A percentile compares a stretch with the other conserved stretches of the same genome.
phyloP scores from a whole-genome alignment of 495 filamentous ascomycete species.

The Trichoderma gamsii region DNA sequence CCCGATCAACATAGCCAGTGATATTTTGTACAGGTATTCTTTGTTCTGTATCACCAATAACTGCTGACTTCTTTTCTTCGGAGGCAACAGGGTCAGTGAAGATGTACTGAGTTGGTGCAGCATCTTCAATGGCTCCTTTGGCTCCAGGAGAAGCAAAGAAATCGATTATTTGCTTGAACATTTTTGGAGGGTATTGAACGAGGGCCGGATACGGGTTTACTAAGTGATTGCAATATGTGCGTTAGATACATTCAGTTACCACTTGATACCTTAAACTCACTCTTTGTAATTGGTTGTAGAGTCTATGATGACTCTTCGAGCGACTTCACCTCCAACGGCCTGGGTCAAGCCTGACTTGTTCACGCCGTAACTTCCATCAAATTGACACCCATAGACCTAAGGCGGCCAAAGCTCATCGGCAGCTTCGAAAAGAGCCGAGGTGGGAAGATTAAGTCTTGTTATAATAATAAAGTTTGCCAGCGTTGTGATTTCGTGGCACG shows the following conservation, averaged over 20 bases:
- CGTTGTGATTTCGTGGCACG: neutral
- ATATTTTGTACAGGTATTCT: neutral
- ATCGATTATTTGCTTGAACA: neutral
- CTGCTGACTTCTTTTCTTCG: neutral
- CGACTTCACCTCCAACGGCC: neutral
- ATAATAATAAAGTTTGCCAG: neutral
- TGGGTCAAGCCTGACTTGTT: neutral
- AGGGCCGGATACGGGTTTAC: neutral
- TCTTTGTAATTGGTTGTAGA: neutral
- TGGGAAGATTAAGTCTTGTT: neutral
- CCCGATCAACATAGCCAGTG: neutral
- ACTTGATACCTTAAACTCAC: neutral
- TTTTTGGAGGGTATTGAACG: neutral
- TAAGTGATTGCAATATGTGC: neutral
- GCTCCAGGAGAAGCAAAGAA: neutral
- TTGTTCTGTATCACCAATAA: neutral
- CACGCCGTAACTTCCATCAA: conserved; percentile 1
- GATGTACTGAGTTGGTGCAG: neutral
- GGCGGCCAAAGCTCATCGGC: conserved; percentile 10
- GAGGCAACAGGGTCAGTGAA: neutral
- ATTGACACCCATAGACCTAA: neutral
- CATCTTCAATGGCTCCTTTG: neutral
- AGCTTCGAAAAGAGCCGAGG: conserved; percentile 1
- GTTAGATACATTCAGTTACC: neutral
- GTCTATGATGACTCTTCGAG: neutral